Conservation (phyloP, 495 filamentous ascomycete species). For the Talaromyces proteolyticus region DNA sequence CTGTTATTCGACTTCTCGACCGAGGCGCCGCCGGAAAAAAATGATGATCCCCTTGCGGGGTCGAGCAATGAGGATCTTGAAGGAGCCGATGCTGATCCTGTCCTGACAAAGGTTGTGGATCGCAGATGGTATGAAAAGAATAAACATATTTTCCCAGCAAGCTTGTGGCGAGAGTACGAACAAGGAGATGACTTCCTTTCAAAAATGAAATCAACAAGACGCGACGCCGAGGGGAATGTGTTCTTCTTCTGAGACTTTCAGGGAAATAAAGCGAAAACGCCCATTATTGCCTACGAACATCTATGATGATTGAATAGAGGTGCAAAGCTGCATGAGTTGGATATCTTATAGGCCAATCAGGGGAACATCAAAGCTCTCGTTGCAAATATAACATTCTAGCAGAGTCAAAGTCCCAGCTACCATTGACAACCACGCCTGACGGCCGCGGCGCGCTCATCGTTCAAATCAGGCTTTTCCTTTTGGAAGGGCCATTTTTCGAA, state of each 20-base stretch:
- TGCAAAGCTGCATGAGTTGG: no score
- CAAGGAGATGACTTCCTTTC: slow-evolving; percentile 78
- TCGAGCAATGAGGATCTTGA: slow-evolving; percentile 54
- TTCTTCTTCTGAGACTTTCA: slow-evolving; percentile 69
- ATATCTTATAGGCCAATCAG: no score
- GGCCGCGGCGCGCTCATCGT: no score
- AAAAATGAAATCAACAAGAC: slow-evolving; percentile 56
- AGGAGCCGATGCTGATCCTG: slow-evolving; percentile 72
- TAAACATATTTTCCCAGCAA: slow-evolving; percentile 96
- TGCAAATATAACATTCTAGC: no score
- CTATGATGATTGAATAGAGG: no score
- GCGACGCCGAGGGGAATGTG: slow-evolving; percentile 81
- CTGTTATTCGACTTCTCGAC: slow-evolving; percentile 74
- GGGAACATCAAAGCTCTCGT: no score
- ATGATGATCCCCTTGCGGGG: slow-evolving; percentile 39
- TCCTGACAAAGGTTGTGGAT: slow-evolving; percentile 91
- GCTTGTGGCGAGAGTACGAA: slow-evolving; percentile 93
- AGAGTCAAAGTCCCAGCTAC: no score
- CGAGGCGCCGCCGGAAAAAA: slow-evolving; percentile 34
- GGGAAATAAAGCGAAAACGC: neutral
- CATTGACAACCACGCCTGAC: no score
- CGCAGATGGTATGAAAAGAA: slow-evolving; percentile 94
- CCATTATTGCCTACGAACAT: no score
- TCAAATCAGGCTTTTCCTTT: no score
- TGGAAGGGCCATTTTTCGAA: no score